Evolutionary conservation across 352 stramenopile genomes (phyloP), one percentile per base, ranked within the genome.

Genomic region (Globisporangium heterothallicum): DNA sequence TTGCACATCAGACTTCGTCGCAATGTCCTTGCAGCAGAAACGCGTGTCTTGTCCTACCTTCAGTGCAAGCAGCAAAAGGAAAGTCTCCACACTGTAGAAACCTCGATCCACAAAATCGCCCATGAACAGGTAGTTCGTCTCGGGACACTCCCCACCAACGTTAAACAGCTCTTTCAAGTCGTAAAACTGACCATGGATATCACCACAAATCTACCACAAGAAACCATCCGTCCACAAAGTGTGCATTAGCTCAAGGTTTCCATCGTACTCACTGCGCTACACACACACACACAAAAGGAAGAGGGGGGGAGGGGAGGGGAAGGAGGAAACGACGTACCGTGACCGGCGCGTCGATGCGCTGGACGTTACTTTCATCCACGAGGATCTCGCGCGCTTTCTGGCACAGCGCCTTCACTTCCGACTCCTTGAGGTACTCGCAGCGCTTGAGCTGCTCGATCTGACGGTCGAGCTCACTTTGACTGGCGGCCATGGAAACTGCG

Each of bases 101-200:
- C 97, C 97, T 40, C 97, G 88, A 69, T 99, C 97, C 38, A 99
- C 97, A 72, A 99, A 99, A 70, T 99, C 97, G 21, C 97, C 97
- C 66, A 99, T 93, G 70, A 99, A 99, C 6, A 99, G 74, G 74
- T 99, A 99, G 71, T 99, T 99, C 56, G 97, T 98, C 64, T 99
- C 94, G 1, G 97, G 97, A 58, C 92, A 98, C 57, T 99, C 94
- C 36, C 97, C 97, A 21, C 97, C 97, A 12, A 99, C 94, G 55
- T 98, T 98, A 77, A 99, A 99, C 26, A 97, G 70, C 69, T 98
- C 97, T 59, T 99, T 96, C 0, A 99, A 75, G 70, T 99, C 97
- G 69, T 99, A 99, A 68, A 99, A 99, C 79, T 99, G 97, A 21
- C 97, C 97, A 69, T 99, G 97, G 58, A 99, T 99, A 64, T 99